Percentiles rank a stretch among this genome's conserved stretches.
These are phyloP conservation scores for Tricholoma matsutake DNA, from an alignment of 768 basidiomycete species.

Conservation along the genomic window DNA sequence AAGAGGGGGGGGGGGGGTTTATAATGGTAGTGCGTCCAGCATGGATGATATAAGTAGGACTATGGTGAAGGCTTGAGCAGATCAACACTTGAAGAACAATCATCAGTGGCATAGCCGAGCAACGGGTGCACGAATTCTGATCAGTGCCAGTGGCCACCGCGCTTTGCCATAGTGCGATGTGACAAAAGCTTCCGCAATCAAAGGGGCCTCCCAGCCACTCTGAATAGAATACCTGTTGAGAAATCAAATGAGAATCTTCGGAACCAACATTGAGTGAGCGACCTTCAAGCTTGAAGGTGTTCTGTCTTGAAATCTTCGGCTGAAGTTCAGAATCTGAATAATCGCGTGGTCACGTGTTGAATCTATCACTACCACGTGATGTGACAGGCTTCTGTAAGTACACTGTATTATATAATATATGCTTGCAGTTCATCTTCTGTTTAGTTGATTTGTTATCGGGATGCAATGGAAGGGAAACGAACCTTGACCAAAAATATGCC, in stretches of 20 bases:
- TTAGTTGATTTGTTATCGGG: background rate
- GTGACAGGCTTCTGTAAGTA: too few relatives aligned
- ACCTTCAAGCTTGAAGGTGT: too few relatives aligned
- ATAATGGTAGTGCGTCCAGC: background rate
- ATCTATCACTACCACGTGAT: too few relatives aligned
- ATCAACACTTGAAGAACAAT: background rate
- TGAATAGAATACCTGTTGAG: too few relatives aligned
- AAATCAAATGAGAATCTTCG: too few relatives aligned
- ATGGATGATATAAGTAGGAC: background rate
- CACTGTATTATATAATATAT: too few relatives aligned
- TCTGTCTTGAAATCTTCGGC: too few relatives aligned
- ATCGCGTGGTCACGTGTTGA: too few relatives aligned
- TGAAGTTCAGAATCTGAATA: too few relatives aligned
- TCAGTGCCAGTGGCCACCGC: background rate
- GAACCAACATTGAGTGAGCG: too few relatives aligned
- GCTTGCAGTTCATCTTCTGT: too few relatives aligned
- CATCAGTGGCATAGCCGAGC: background rate
- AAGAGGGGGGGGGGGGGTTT: background rate
- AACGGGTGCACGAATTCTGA: background rate
- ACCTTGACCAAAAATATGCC: conserved; percentile 76
- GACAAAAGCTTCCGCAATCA: background rate
- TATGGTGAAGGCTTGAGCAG: background rate
- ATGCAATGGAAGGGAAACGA: conserved; percentile 8
- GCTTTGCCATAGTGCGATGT: background rate
- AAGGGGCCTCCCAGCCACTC: background rate